Base-by-base conservation (phyloP, 2,329 filamentous ascomycete genomes). In the Daldinia sp. region DNA sequence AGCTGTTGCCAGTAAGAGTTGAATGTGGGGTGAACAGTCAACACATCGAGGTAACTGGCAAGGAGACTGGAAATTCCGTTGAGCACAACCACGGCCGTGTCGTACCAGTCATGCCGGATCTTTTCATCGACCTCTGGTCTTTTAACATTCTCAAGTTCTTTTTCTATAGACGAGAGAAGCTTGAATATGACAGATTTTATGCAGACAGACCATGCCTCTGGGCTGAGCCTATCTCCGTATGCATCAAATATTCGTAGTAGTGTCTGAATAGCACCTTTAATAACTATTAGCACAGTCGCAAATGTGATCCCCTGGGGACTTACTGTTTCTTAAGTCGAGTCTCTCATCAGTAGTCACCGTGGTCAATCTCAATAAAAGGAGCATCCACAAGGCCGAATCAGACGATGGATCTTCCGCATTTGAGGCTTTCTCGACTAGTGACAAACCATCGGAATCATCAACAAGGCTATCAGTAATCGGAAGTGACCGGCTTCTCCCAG, bases 191-290 rank as follows among this genome's bases (percentile, higher is more conserved):
- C 92, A 6, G 88, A 89, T 67, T 92, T 90, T 62, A 97, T 87
- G 73, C 94, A 96, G 30, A 95, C 86, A 54, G 91, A 90, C 94
- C 94, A 98, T 0, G 92, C 90, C 75, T 92, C 88, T 0, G 93
- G 86, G 44, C 87, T 90, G 4, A 98, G 84, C 60, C 92, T 90
- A 72, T 94, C 92, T 10, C 93, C 93, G 70, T 97, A 97, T 1
- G 93, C 94, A 78, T 97, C 94, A 70, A 98, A 94, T 20, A 98
- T 97, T 51, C 94, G 89, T 63, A 98, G 86, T 3, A 98, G 83
- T 0, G 95, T 98, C 78, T 98, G 95, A 23, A 98, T 92, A 0
- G 94, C 93, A 68, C 88, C 89, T 85, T 76, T 74, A 18, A 54
- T 54, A 74, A 76, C 79, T 54, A 84, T 81, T 57, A 83, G 78